Evolutionary conservation across 2,329 filamentous ascomycete species (phyloP).

Genomic region (Esteya vermicola): DNA sequence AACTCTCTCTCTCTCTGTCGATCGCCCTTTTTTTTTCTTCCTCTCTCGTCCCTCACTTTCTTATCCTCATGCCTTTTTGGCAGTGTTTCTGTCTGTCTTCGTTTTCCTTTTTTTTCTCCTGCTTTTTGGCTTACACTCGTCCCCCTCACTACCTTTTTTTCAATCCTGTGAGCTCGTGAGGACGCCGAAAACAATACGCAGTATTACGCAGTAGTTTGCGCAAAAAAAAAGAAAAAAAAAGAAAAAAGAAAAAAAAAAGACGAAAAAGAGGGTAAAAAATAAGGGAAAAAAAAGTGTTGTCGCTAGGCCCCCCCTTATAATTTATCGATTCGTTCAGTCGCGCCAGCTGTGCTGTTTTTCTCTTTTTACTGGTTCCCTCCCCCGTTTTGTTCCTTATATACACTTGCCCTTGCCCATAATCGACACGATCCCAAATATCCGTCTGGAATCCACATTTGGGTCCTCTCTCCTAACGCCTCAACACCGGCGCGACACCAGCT

Average conservation of each 20-base stretch:
- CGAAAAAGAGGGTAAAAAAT: neutral
- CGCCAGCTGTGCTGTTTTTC: neutral
- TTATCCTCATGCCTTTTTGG: too few species aligned
- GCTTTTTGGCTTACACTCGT: too few species aligned
- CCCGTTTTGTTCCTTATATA: neutral
- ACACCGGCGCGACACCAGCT: neutral
- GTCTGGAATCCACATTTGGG: neutral
- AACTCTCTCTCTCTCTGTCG: too few species aligned
- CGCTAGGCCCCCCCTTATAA: neutral
- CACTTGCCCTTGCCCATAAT: conserved; percentile 1
- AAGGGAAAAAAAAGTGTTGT: neutral
- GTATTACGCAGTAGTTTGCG: too few species aligned
- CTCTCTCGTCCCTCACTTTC: too few species aligned
- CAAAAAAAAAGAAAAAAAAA: neutral
- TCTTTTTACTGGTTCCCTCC: neutral
- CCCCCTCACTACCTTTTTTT: too few species aligned
- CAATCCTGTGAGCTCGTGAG: too few species aligned
- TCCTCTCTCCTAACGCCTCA: conserved; percentile 1
- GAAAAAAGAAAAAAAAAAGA: neutral
- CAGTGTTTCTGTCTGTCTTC: too few species aligned
- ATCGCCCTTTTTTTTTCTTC: too few species aligned
- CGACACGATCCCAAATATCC: conserved; percentile 1
- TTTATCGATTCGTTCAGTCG: neutral
- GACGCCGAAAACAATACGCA: too few species aligned
- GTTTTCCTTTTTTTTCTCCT: too few species aligned